phyloP scores from a whole-genome alignment of 2,329 filamentous ascomycete genomes.

The Sporothrix sp. region DNA sequence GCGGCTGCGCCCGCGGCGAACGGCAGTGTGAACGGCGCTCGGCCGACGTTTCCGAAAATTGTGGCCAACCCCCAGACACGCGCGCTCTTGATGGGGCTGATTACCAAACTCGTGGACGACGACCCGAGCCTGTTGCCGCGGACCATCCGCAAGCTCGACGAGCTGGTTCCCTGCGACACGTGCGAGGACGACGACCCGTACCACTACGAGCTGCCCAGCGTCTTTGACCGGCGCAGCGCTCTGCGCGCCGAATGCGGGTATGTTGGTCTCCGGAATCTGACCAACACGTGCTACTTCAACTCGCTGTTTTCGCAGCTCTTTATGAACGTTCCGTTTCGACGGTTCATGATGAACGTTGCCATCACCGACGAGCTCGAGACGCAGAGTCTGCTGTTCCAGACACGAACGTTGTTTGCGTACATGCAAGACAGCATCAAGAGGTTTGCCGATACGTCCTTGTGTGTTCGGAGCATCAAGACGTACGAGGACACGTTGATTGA shows the following conservation, averaged over 20 bases:
- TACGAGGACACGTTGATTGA: slow-evolving; percentile 79
- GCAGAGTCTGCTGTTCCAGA: slow-evolving; percentile 63
- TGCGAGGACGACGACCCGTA: slow-evolving; percentile 39
- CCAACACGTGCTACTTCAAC: slow-evolving; percentile 96
- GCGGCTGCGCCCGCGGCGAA: too few species aligned
- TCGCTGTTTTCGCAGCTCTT: slow-evolving; percentile 89
- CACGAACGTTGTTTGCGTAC: slow-evolving; percentile 70
- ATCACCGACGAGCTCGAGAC: slow-evolving; percentile 44
- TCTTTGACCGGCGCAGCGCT: slow-evolving; percentile 55
- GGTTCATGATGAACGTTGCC: slow-evolving; percentile 64
- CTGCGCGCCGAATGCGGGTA: slow-evolving; percentile 74
- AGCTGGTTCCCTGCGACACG: slow-evolving; percentile 40
- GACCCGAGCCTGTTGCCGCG: slow-evolving; percentile 37
- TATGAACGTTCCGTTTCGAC: slow-evolving; percentile 84
- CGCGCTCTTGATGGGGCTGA: slow-evolving; percentile 48
- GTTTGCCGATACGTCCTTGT: slow-evolving; percentile 60
- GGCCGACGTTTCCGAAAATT: slow-evolving; percentile 26
- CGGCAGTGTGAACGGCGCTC: slow-evolving; percentile 14
- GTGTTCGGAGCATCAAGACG: slow-evolving; percentile 68
- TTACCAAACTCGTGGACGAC: slow-evolving; percentile 47
- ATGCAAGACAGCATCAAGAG: slow-evolving; percentile 77
- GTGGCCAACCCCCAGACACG: slow-evolving; percentile 48
- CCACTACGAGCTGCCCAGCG: slow-evolving; percentile 48
- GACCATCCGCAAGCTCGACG: slow-evolving; percentile 42
- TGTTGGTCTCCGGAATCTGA: slow-evolving; percentile 81